Base-by-base conservation (phyloP, 2,329 filamentous ascomycete species). In the Ophiobolus disseminans region DNA sequence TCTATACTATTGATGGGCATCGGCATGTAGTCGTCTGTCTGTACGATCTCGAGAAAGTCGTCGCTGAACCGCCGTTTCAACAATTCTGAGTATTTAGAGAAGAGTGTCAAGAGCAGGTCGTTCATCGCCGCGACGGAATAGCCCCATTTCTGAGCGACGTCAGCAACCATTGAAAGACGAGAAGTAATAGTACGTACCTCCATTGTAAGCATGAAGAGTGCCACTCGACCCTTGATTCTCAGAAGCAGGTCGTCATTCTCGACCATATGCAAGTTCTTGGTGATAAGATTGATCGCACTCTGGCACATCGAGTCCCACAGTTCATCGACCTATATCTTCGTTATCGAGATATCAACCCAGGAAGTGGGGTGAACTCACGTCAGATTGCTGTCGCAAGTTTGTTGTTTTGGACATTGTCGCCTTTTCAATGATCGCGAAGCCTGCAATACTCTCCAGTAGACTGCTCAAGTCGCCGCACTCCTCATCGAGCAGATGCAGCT, bases 1-100 rank as follows among this genome's bases (percentile, higher is more conserved):
- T 96, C 92, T 13, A 82, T 75, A 16, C 88, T 91, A 64, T 91
- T 90, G 70, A 97, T 96, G 1, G 91, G 90, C 94, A 99, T 97
- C 2, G 94, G 95, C 93, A 99, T 99, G 74, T 99, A 99, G 73
- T 99, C 94, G 70, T 99, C 94, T 1, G 91, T 97, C n/a, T 90
- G 80, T 19, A 88, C 84, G 60, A 88, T 87, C 76, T 97, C 93
- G 70, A 95, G 88, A 69, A 99, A 99, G 73, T 97, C 93, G 59
- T 95, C 90, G 69, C 91, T 96, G 67, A 97, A 99, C 36, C 91
- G 85, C 52, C 85, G 86, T 75, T 96, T 97, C 46, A 99, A 82
- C 8, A 97, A 79, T 58, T 95, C 89, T 0, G 92, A 90, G 71
- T 99, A 99, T 71, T 93, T 96, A 57, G 93, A 88, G 70, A 99